Conservation (phyloP, 1,139 yeast genomes). For the Yamadazyma atmosphaerica region DNA sequence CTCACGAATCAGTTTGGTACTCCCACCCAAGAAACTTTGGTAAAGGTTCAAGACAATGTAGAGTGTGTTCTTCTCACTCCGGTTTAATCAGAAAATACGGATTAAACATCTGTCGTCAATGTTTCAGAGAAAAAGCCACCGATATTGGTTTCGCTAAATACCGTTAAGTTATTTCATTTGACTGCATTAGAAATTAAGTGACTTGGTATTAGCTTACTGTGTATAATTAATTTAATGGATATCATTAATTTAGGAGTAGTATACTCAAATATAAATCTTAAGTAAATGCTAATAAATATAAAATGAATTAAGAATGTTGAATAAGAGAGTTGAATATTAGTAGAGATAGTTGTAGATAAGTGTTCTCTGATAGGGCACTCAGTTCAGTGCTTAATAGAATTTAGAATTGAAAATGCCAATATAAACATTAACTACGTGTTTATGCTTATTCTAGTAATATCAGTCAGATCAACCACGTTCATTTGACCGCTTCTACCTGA, state of each 20-base stretch:
- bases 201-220: slow-evolving; percentile 19
- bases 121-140: slow-evolving; percentile 99
- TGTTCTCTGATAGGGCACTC: no score
- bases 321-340: background rate
- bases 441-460: no score
- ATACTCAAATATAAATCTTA: background rate
- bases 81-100: slow-evolving; percentile 99
- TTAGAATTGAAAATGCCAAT: no score
- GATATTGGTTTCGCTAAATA: slow-evolving; percentile 99
- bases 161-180: slow-evolving; percentile 60
- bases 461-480: no score
- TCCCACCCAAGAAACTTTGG: slow-evolving; percentile 99
- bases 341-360: no score
- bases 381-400: no score
- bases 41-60: slow-evolving; percentile 99
- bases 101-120: slow-evolving; percentile 99
- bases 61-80: slow-evolving; percentile 98
- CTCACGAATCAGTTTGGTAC: slow-evolving; percentile 99
- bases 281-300: slow-evolving; percentile 2
- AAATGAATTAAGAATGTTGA: no score
- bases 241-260: slow-evolving; percentile 1
- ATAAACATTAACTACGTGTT: no score
- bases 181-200: slow-evolving; percentile 13
- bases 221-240: slow-evolving; percentile 23
- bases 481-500: no score